Base-by-base conservation (phyloP, 1,139 yeast genomes). In the Taphrina communis region DNA sequence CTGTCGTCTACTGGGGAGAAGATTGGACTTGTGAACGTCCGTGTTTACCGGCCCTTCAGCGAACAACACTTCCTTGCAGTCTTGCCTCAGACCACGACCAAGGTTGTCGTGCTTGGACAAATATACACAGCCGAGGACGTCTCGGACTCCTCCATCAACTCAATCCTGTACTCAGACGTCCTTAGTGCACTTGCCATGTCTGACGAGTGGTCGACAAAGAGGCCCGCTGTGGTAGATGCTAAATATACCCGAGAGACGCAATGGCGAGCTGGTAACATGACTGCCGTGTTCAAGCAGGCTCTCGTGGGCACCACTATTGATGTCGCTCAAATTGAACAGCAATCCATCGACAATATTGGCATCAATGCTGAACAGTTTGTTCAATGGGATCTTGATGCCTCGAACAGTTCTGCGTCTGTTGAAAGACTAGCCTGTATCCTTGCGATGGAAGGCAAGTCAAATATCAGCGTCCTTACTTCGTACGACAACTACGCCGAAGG, bases 11-110 rank as follows among this genome's bases (percentile, higher is more conserved):
- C 78, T 12, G 77, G 78, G 60, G 73, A 77, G 31, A 80, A 80
- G 38, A 82, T 85, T 61, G 97, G 95, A 71, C 84, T 88, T 66
- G 78, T 93, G 70, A 83, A 88, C 71, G 86, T 89, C 67, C 85
- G 97, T 78, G 85, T 90, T 66, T 95, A 96, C 70, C 80, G 88
- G 69, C 94, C 96, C 68, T 89, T 92, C 77, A 86, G 86, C 73
- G 82, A 84, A 56, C 82, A 81, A 53, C 85, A 85, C 73, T 90
- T 92, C 76, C 80, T 84, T 65, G 77, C 81, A 9, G 75, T 83
- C 21, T 80, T 93, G 66, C 95, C 97, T 35, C 71, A 79, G 2
- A 78, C 89, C 5, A 79, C 88, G 46, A 83, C 83, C 73, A 83
- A 84, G 72, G 80, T 92, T 70, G 86, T 89, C 67, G 88, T 90